Conservation (phyloP, 1,139 yeast species). For the Spencermartinsiella ligniputridi region DNA sequence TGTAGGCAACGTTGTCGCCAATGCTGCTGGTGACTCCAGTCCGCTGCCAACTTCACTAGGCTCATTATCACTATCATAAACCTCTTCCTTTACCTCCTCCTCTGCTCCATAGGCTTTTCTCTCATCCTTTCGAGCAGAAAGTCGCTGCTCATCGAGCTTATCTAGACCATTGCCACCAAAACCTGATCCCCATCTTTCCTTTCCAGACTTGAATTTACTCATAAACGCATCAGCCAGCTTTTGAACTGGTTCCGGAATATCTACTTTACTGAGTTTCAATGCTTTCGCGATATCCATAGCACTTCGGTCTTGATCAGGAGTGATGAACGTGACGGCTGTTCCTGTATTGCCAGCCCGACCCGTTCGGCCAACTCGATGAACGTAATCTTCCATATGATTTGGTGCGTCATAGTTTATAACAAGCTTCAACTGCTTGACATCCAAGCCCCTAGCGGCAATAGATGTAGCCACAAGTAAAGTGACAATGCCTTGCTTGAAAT, state of each 20-base stretch:
- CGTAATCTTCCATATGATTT: slow-evolving; percentile 89
- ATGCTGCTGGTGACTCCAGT: slow-evolving; percentile 12
- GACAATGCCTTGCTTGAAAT: slow-evolving; percentile 61
- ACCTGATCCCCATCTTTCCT: slow-evolving; percentile 54
- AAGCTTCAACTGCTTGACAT: slow-evolving; percentile 73
- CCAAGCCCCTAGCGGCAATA: slow-evolving; percentile 91
- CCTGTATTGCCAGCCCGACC: slow-evolving; percentile 88
- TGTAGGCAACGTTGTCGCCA: slow-evolving; percentile 7
- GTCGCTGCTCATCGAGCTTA: slow-evolving; percentile 66
- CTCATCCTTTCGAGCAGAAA: slow-evolving; percentile 50
- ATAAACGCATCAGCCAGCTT: slow-evolving; percentile 55
- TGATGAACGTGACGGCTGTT: slow-evolving; percentile 69
- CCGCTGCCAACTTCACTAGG: slow-evolving; percentile 13
- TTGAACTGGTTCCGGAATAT: slow-evolving; percentile 50
- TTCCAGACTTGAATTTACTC: slow-evolving; percentile 62
- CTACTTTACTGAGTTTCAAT: slow-evolving; percentile 49
- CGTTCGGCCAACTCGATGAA: slow-evolving; percentile 94
- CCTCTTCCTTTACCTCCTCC: slow-evolving; percentile 24
- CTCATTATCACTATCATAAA: slow-evolving; percentile 17
- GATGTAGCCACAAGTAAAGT: slow-evolving; percentile 82
- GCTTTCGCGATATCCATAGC: slow-evolving; percentile 65
- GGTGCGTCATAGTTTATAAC: slow-evolving; percentile 90
- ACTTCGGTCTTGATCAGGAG: slow-evolving; percentile 58
- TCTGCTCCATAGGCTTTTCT: slow-evolving; percentile 39
- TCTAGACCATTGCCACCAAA: slow-evolving; percentile 94